phyloP scores from a whole-genome alignment of 768 basidiomycete genomes.

The Lactarius evosmus region DNA sequence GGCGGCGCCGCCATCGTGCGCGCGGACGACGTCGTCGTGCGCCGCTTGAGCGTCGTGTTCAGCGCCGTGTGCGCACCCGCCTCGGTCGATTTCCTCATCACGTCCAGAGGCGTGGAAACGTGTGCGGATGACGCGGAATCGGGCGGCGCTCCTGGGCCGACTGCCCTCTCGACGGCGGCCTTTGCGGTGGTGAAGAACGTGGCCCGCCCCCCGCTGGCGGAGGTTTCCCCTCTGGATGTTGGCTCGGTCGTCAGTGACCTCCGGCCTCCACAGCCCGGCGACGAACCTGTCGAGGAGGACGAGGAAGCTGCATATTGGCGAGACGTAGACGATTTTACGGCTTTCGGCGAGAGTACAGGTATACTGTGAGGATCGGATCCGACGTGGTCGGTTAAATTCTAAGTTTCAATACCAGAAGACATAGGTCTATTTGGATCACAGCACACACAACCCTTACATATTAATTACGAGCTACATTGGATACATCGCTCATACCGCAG shows the following conservation, averaged over 20 bases:
- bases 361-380: not conserved
- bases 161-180: not conserved
- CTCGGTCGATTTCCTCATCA: constrained; percentile 75
- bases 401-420: not conserved
- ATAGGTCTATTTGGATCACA: constrained; percentile 3
- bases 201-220: constrained; percentile 15
- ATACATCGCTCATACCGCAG: not conserved
- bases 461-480: not conserved
- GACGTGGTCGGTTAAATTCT: not conserved
- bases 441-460: not conserved
- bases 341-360: not conserved
- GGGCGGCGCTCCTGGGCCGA: not conserved
- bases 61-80: constrained; percentile 55
- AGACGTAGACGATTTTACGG: constrained; percentile 22
- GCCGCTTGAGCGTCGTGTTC: constrained; percentile 76
- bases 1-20: constrained; percentile 28
- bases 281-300: constrained; percentile 18
- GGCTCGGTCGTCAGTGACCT: constrained; percentile 20
- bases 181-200: not conserved
- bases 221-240: constrained; percentile 23
- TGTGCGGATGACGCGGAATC: not conserved
- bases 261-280: not conserved
- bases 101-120: constrained; percentile 50
- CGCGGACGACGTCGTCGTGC: constrained; percentile 50
- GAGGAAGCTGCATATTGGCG: constrained; percentile 27